Conservation (phyloP, 495 filamentous ascomycete genomes). For the Apodospora peruviana region DNA sequence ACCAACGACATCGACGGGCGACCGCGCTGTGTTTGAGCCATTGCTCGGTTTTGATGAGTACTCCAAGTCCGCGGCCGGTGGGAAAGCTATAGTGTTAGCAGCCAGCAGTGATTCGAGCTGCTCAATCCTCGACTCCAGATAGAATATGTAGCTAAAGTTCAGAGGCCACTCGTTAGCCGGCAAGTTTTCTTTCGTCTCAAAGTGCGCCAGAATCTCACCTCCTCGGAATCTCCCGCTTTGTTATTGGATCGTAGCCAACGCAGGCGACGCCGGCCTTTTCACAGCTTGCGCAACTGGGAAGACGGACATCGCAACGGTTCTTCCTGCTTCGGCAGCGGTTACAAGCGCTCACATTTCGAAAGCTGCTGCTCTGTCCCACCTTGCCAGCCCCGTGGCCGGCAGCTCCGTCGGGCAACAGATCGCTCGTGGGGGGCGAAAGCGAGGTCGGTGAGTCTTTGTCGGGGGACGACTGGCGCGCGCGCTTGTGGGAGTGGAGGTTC, state of each 20-base stretch:
- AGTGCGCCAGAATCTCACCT: slow-evolving; percentile 46
- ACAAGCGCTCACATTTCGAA: slow-evolving; percentile 92
- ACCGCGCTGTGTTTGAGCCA: slow-evolving; percentile 37
- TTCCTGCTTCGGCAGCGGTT: slow-evolving; percentile 89
- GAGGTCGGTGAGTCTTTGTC: slow-evolving; percentile 41
- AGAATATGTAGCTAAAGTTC: slow-evolving; percentile 80
- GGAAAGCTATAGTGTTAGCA: slow-evolving; percentile 64
- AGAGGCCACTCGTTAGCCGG: not conserved
- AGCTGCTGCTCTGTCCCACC: slow-evolving; percentile 50
- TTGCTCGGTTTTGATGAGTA: slow-evolving; percentile 52
- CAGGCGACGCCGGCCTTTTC: slow-evolving; percentile 86
- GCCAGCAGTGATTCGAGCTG: slow-evolving; percentile 77
- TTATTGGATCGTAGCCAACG: slow-evolving; percentile 93
- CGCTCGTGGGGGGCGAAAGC: slow-evolving; percentile 27
- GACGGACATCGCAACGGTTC: slow-evolving; percentile 87
- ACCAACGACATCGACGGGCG: slow-evolving; percentile 33
- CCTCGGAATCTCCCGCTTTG: slow-evolving; percentile 86
- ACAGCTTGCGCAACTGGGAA: slow-evolving; percentile 85
- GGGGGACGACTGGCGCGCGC: slow-evolving; percentile 43
- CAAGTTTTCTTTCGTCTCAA: too few species aligned
- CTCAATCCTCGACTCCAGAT: slow-evolving; percentile 78
- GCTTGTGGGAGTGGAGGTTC: slow-evolving; percentile 41
- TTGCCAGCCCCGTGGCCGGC: slow-evolving; percentile 23
- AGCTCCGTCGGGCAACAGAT: slow-evolving; percentile 27
- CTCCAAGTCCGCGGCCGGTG: slow-evolving; percentile 72